Evolutionary conservation across 768 basidiomycete species (phyloP).

Genomic region (Tylopilus plumbeoviolaceoides): DNA sequence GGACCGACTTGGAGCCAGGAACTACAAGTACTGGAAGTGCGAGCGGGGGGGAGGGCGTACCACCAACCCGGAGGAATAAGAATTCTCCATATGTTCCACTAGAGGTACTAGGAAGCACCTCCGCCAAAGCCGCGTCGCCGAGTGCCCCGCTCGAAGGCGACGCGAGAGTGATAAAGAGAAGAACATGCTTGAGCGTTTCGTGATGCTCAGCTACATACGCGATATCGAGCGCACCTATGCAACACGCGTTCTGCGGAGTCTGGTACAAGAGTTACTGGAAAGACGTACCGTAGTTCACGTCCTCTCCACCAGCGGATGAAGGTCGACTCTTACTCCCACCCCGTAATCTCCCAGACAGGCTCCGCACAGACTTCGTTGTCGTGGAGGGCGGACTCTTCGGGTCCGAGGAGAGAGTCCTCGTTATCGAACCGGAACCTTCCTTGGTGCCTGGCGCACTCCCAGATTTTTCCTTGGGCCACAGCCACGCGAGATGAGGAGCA

Average conservation of each 20-base stretch:
- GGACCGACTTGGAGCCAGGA: constrained; percentile 60
- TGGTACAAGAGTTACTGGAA: neutral
- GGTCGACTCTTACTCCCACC: constrained; percentile 21
- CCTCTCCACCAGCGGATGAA: constrained; percentile 10
- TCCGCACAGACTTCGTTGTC: constrained; percentile 13
- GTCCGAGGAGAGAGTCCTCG: constrained; percentile 19
- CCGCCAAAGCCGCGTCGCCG: constrained; percentile 50
- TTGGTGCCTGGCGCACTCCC: constrained; percentile 5
- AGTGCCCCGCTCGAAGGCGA: constrained; percentile 25
- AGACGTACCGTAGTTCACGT: constrained; percentile 16
- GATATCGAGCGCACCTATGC: constrained; percentile 35
- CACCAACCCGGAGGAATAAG: constrained; percentile 59
- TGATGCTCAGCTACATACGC: constrained; percentile 74
- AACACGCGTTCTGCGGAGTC: neutral
- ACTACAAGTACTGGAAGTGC: constrained; percentile 51
- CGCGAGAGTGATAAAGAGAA: constrained; percentile 58
- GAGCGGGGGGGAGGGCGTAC: constrained; percentile 54
- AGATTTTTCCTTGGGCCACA: constrained; percentile 34
- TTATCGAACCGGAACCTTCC: constrained; percentile 5
- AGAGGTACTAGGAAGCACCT: constrained; percentile 50
- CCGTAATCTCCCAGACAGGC: constrained; percentile 21
- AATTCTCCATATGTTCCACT: constrained; percentile 44
- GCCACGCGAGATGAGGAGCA: constrained; percentile 58
- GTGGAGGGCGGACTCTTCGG: neutral
- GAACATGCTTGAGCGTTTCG: constrained; percentile 75